Evolutionary conservation across 164 flowering plant species (phyloP).

Genomic region (Piper longum): DNA sequence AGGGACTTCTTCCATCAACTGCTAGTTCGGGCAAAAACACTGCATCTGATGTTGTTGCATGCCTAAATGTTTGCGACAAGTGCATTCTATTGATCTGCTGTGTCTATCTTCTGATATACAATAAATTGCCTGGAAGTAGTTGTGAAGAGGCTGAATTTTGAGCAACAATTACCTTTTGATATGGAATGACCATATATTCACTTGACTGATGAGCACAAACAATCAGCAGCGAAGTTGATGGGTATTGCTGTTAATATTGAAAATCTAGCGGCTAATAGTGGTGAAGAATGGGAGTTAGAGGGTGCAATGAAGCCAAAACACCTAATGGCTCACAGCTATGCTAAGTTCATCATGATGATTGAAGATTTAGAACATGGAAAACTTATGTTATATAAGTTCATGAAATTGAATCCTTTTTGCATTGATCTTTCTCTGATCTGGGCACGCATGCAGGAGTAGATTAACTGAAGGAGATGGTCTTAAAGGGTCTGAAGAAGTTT

Average conservation of each 20-base stretch:
- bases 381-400: constrained; percentile 35
- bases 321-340: constrained; percentile 42
- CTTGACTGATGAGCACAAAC: constrained; percentile 31
- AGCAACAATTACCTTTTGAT: constrained; percentile 32
- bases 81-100: constrained; percentile 74
- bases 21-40: constrained; percentile 11
- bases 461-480: constrained; percentile 16
- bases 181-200: constrained; percentile 56
- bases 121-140: constrained; percentile 59
- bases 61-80: constrained; percentile 54
- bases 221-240: constrained; percentile 30
- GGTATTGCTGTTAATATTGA: constrained; percentile 32
- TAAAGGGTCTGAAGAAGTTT: constrained; percentile 48
- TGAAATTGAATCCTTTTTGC: constrained; percentile 46
- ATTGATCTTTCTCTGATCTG: constrained; percentile 46
- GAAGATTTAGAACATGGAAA: constrained; percentile 23
- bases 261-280: constrained; percentile 12
- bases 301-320: constrained; percentile 23
- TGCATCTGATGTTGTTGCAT: constrained; percentile 34
- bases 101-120: constrained; percentile 59
- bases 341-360: constrained; percentile 36
- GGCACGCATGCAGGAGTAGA: constrained; percentile 24
- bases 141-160: constrained; percentile 41
- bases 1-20: constrained; percentile 17
- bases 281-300: constrained; percentile 4